Evolutionary conservation across 2,329 filamentous ascomycete genomes (phyloP), one percentile per base, ranked within the genome.

Genomic region (Berkeleyomyces basicola): DNA sequence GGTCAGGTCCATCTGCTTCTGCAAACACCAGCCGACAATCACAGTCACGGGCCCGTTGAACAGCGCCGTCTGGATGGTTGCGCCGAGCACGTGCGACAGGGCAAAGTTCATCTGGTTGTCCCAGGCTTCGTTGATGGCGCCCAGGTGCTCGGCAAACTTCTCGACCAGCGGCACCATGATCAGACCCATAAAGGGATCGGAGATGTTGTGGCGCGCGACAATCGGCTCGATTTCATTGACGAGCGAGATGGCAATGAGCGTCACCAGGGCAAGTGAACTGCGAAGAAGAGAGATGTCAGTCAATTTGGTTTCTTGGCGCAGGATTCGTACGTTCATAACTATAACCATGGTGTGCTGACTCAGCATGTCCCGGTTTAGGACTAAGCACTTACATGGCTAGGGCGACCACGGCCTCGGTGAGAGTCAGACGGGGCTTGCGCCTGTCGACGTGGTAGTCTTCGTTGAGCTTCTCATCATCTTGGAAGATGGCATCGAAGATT

Each of bases 41-140:
- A 95, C 83, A 6, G 89, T 84, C 3, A 96, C 79, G 0, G 91
- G 90, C 0, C 85, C 89, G 71, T 95, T 96, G 70, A 96, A 83
- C 40, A 96, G 80, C 0, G 90, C 89, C 0, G 91, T 96, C 74
- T 96, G 91, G 64, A 96, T 86, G 0, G 88, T 92, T 2, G 90
- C 85, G 57, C 89, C 90, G 49, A 96, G 82, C 61, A 93, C 88
- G 71, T 96, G 90, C 53, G 88, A 87, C 36, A 93, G 79, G 0
- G 89, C 88, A 72, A 91, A 85, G 75, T 93, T 93, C 79, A 91
- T 90, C 70, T 86, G 84, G 70, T 88, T 83, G 68, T 89, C 86
- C 78, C 84, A 92, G 33, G 89, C 89, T 77, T 95, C 89, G 68
- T 93, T 88, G 64, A 95, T 78, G 49, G 88, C 87, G 1, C 87